phyloP scores from a whole-genome alignment of 306 rosid species.

The Cicer yamashitae region DNA sequence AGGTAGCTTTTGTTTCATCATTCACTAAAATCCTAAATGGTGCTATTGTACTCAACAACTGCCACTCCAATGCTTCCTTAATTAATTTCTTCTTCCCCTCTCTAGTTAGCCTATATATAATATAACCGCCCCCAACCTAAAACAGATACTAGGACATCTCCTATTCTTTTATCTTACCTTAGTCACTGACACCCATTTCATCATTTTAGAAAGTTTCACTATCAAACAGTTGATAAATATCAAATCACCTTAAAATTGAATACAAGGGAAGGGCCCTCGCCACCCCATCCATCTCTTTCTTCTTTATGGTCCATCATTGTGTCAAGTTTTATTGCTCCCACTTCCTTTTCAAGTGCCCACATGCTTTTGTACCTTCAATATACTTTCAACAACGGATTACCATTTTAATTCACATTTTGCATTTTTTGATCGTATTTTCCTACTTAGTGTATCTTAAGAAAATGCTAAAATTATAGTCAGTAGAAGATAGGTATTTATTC shows the following conservation, averaged over 20 bases:
- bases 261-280: conserved; percentile 4
- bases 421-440: conserved; percentile 18
- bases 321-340: neutral
- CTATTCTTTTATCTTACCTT: conserved; percentile 39
- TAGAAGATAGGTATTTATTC: no score
- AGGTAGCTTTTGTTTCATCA: neutral
- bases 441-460: neutral
- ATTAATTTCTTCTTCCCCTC: neutral
- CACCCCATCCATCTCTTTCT: conserved; percentile 35
- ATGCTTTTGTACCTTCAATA: conserved; percentile 41
- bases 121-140: conserved; percentile 36
- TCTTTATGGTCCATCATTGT: conserved; percentile 24
- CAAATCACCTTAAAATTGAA: conserved; percentile 33
- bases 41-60: conserved; percentile 16
- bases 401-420: conserved; percentile 38
- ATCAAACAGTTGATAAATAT: conserved; percentile 33
- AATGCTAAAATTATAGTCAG: no score
- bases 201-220: conserved; percentile 39
- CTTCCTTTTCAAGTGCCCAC: conserved; percentile 34
- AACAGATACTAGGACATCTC: conserved; percentile 30
- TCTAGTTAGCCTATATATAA: neutral
- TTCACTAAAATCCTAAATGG: neutral
- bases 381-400: conserved; percentile 44
- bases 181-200: conserved; percentile 42
- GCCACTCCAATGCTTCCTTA: conserved; percentile 16